Conservation (phyloP, 106 monocot species). For the Allium cepa region DNA sequence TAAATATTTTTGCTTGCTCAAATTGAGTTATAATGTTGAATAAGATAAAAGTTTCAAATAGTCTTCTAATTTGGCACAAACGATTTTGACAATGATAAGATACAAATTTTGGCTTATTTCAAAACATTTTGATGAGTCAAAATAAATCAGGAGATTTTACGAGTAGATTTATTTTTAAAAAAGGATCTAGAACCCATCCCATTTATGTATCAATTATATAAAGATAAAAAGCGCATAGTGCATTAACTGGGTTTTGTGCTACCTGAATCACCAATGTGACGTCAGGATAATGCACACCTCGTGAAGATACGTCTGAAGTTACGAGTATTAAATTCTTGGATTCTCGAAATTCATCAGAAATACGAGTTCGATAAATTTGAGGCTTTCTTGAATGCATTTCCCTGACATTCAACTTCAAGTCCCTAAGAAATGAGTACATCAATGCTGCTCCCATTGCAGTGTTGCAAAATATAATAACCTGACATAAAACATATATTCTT, state of each 20-base stretch:
- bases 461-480: slow-evolving; percentile 93
- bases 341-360: slow-evolving; percentile 85
- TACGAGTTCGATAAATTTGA: slow-evolving; percentile 73
- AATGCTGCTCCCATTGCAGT: slow-evolving; percentile 84
- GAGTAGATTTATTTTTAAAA: no score
- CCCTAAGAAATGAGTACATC: slow-evolving; percentile 51
- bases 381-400: slow-evolving; percentile 94
- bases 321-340: slow-evolving; percentile 76
- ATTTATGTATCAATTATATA: no score
- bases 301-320: slow-evolving; percentile 85
- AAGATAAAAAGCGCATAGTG: no score
- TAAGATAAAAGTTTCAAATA: no score
- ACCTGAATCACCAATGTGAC: slow-evolving; percentile 98
- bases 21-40: no score
- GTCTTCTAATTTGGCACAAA: no score
- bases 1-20: no score
- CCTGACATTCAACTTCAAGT: slow-evolving; percentile 87
- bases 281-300: slow-evolving; percentile 91
- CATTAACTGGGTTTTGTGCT: background rate
- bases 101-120: no score
- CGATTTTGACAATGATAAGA: no score
- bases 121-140: no score
- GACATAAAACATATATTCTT: background rate
- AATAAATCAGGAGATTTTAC: no score
- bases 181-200: no score